Evolutionary conservation across 2,329 filamentous ascomycete genomes (phyloP).

Genomic region (Pestalotiopsis sp.): DNA sequence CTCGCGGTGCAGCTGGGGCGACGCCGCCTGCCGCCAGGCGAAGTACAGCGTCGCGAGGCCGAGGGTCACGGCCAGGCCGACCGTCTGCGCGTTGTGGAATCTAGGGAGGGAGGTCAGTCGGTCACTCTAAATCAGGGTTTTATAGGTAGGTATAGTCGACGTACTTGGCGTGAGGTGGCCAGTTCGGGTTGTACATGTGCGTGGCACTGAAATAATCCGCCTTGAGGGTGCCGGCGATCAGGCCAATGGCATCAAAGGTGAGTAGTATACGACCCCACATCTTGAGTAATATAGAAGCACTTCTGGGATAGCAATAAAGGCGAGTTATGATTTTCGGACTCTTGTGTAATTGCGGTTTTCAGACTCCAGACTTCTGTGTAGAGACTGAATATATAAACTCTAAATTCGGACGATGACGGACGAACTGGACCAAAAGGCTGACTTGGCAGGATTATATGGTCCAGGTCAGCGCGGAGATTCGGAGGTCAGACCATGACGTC

Average conservation of each 20-base stretch:
- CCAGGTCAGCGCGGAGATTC: too few species aligned
- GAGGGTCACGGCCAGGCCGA: constrained; percentile 40
- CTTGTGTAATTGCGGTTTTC: too few species aligned
- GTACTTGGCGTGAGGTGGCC: constrained; percentile 49
- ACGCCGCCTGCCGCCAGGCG: constrained; percentile 34
- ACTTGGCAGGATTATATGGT: too few species aligned
- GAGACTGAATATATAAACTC: too few species aligned
- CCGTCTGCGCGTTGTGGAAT: constrained; percentile 46
- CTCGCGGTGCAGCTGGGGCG: constrained; percentile 29
- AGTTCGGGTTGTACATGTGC: constrained; percentile 45
- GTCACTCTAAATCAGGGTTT: too few species aligned
- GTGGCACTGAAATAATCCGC: constrained; percentile 41
- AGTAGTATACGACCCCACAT: constrained; percentile 29
- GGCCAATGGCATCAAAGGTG: constrained; percentile 38
- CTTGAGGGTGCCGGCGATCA: constrained; percentile 39
- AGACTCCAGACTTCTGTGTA: too few species aligned
- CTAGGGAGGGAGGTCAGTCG: constrained; percentile 20
- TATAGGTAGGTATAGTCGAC: constrained; percentile 19
- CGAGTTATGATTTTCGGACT: not conserved
- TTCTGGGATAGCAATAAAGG: not conserved
- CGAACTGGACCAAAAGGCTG: too few species aligned
- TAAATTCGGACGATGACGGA: too few species aligned
- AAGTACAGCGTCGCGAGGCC: constrained; percentile 42
- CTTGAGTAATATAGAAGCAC: not conserved
- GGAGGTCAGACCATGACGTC: too few species aligned